phyloP scores from a whole-genome alignment of 2,329 filamentous ascomycete species.

The Fusarium equiseti region DNA sequence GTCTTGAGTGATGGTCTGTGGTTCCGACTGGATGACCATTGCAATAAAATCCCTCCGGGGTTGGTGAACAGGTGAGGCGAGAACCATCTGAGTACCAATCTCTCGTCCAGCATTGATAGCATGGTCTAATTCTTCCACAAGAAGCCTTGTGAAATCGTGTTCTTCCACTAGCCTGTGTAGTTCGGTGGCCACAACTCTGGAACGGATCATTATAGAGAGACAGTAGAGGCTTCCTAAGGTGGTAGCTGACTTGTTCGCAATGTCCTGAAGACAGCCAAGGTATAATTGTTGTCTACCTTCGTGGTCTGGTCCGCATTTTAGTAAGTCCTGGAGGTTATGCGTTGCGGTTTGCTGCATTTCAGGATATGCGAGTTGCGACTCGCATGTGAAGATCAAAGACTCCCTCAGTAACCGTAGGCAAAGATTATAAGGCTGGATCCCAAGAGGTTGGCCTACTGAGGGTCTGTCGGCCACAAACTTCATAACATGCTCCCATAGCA shows the following conservation, averaged over 20 bases:
- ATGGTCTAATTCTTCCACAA: slow-evolving; percentile 74
- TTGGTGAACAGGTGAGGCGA: slow-evolving; percentile 61
- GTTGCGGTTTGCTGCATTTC: slow-evolving; percentile 74
- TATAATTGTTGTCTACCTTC: slow-evolving; percentile 73
- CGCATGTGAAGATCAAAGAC: slow-evolving; percentile 68
- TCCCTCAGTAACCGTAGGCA: slow-evolving; percentile 78
- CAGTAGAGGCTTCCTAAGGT: slow-evolving; percentile 81
- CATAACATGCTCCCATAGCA: slow-evolving; percentile 71
- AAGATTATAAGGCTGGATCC: slow-evolving; percentile 62
- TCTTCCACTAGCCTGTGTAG: slow-evolving; percentile 69
- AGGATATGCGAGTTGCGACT: slow-evolving; percentile 67
- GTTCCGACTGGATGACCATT: slow-evolving; percentile 70
- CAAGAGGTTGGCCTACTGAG: slow-evolving; percentile 52
- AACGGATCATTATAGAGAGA: slow-evolving; percentile 63
- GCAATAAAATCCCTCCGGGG: slow-evolving; percentile 70
- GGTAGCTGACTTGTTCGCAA: slow-evolving; percentile 71
- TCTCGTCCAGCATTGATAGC: slow-evolving; percentile 53
- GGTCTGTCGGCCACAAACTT: slow-evolving; percentile 61
- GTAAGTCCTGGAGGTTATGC: slow-evolving; percentile 70
- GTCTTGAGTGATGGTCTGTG: slow-evolving; percentile 70
- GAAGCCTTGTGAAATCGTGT: slow-evolving; percentile 70
- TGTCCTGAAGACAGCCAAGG: slow-evolving; percentile 74
- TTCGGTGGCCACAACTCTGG: slow-evolving; percentile 59
- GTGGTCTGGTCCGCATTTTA: slow-evolving; percentile 64
- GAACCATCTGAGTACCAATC: slow-evolving; percentile 58